A percentile compares a stretch with the other conserved stretches of the same genome.
Conservation (phyloP, 768 basidiomycete species). For the Arthromyces matolae region DNA sequence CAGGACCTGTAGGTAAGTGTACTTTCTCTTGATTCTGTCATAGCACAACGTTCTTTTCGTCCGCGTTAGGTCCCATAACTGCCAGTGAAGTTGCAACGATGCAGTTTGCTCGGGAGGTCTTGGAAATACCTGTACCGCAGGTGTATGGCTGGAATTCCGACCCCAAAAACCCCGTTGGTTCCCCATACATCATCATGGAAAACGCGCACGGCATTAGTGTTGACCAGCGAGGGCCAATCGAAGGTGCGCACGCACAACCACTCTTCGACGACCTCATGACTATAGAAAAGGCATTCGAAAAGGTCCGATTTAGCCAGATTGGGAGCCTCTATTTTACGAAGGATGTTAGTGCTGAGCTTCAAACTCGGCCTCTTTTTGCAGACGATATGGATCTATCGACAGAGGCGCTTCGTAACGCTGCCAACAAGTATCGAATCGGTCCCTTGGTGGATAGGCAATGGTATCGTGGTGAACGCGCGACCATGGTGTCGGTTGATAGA, state of each 20-base stretch:
- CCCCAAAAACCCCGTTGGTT: constrained; percentile 23
- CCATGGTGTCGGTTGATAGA: constrained; percentile 22
- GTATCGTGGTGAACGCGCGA: constrained; percentile 24
- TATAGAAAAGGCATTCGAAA: constrained; percentile 19
- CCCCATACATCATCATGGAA: constrained; percentile 36
- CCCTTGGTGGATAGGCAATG: constrained; percentile 25
- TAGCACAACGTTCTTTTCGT: not conserved
- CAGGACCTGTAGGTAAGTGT: constrained; percentile 21
- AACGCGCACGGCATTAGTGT: constrained; percentile 21
- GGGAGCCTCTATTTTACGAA: constrained; percentile 34
- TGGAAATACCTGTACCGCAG: constrained; percentile 25
- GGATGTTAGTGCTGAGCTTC: constrained; percentile 19
- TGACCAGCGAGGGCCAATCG: constrained; percentile 15
- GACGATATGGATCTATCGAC: not conserved
- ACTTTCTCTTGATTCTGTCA: constrained; percentile 7
- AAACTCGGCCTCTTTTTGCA: constrained; percentile 9
- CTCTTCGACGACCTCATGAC: constrained; percentile 18
- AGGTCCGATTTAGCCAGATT: constrained; percentile 24
- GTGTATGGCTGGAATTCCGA: constrained; percentile 27
- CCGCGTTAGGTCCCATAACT: constrained; percentile 12
- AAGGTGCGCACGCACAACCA: constrained; percentile 1
- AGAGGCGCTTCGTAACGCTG: constrained; percentile 9
- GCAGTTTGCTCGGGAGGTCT: constrained; percentile 24
- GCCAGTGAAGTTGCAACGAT: constrained; percentile 37
- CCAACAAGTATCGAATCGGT: constrained; percentile 26